Base-by-base conservation (phyloP, 1,284 basidiomycete species). In the Rugosomyces carneus region DNA sequence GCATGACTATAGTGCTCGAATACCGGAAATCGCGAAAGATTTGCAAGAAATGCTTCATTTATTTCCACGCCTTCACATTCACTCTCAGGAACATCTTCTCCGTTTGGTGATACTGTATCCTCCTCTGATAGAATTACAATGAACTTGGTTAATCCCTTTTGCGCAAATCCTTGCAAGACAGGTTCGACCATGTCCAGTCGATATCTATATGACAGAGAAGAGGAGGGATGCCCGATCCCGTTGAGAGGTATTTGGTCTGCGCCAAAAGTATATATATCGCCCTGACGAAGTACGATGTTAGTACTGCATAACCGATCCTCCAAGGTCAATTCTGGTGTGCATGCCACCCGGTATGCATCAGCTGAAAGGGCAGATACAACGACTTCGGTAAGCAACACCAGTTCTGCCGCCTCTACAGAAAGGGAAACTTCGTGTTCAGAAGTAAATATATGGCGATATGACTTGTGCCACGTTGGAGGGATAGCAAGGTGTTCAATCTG, bases 1-100 rank as follows among this genome's bases (percentile, higher is more conserved):
- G 48, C 51, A 39, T 46, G 26, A n/a, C 44, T 37, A 42, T 50
- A 26, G n/a, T 51, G 44, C 42, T 47, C 47, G 45, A 53, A 48
- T 16, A 57, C 42, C 19, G 56, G 47, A 29, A 49, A 37, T 16
- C 59, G 62, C 31, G 80, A 61, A 18, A 78, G 73, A 47, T 65
- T 69, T 0, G 78, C 80, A 29, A 91, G 70, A 60, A 91, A 91
- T 15, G 67, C 72, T 58, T 90, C 84, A 57, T 78, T 77, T 41
- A 91, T 88, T 56, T 84, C 81, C 37, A 84, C 62, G 2, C 56
- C 62, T 38, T 80, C 76, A 5, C 55, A 48, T 34, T 68, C 65
- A 48, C 60, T 23, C 55, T 58, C 54, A 16, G 62, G 52, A 10
- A 64, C 57, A 35, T 58, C 56, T 27, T 54, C 57, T 27, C 21